Conservation (phyloP, 1,139 yeast species). For the Wickerhamomyces sp. region DNA sequence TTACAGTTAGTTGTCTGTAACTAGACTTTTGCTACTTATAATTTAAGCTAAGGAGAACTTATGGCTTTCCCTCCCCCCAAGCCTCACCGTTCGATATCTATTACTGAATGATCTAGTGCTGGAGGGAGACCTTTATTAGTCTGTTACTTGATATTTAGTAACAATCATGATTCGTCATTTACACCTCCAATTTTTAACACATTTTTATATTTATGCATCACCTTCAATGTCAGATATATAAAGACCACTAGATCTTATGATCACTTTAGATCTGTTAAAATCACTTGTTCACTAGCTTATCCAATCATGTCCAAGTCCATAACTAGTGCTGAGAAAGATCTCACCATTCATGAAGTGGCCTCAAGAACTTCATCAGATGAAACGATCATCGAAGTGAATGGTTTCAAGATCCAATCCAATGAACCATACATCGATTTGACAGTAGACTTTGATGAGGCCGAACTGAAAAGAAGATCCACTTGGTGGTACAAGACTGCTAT, state of each 20-base stretch:
- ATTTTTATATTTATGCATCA: not conserved
- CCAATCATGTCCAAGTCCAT: not conserved
- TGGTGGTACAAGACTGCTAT: constrained; percentile 2
- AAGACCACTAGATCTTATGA: no score
- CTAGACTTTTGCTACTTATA: no score
- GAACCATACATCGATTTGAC: constrained; percentile 3
- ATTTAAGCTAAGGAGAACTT: no score
- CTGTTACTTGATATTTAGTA: not conserved
- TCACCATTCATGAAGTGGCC: not conserved
- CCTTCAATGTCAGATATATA: no score
- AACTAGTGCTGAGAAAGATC: not conserved
- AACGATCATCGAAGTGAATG: constrained; percentile 1
- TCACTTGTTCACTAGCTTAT: not conserved
- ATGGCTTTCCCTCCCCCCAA: no score
- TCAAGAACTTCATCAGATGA: constrained; percentile 1
- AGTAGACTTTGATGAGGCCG: not conserved
- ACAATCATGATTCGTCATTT: not conserved
- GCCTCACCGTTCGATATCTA: no score
- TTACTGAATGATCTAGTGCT: no score
- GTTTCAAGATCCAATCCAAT: constrained; percentile 2
- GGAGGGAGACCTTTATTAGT: not conserved
- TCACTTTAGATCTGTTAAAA: not conserved
- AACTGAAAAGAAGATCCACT: constrained; percentile 10
- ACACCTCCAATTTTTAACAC: not conserved
- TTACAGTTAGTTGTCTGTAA: no score